These are phyloP conservation scores for Penicillium lagena DNA, from an alignment of 495 filamentous ascomycete genomes.

Conservation along the genomic window DNA sequence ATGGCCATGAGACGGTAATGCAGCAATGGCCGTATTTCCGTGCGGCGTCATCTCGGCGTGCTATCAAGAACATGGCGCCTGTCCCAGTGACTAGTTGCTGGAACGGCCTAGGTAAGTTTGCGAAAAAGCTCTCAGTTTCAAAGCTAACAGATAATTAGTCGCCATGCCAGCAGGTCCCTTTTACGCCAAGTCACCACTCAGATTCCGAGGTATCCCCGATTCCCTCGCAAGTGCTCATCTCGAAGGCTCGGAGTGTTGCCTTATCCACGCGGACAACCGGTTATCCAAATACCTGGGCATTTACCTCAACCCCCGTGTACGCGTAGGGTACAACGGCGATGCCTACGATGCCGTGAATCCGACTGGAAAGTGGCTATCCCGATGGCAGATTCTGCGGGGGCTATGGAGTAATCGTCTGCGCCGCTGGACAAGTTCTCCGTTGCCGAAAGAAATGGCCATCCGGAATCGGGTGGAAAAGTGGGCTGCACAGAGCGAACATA, in stretches of 20 bases:
- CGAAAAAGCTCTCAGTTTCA: too few relatives aligned
- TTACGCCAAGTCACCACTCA: constrained; percentile 34
- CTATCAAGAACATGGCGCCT: constrained; percentile 47
- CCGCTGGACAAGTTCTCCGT: constrained; percentile 38
- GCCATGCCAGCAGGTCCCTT: constrained; percentile 56
- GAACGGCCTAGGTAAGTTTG: constrained; percentile 63
- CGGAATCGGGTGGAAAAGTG: constrained; percentile 34
- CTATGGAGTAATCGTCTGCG: constrained; percentile 54
- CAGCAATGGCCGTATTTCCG: constrained; percentile 77
- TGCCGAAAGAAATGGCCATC: constrained; percentile 31
- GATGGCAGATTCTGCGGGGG: constrained; percentile 26
- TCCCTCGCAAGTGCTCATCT: constrained; percentile 60
- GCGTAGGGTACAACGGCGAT: constrained; percentile 59
- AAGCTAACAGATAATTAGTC: constrained; percentile 25
- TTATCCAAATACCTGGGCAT: constrained; percentile 50
- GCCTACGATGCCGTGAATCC: constrained; percentile 52
- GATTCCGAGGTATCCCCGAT: constrained; percentile 69
- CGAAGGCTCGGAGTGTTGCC: constrained; percentile 77
- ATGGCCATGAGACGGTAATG: constrained; percentile 54
- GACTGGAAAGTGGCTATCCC: constrained; percentile 31
- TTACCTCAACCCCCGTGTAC: constrained; percentile 71
- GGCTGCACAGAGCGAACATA: constrained; percentile 25
- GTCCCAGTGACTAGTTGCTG: constrained; percentile 74
- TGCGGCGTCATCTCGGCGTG: constrained; percentile 49
- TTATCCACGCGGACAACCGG: constrained; percentile 72